Evolutionary conservation across 306 rosid species (phyloP).

Genomic region (Abrus precatorius): DNA sequence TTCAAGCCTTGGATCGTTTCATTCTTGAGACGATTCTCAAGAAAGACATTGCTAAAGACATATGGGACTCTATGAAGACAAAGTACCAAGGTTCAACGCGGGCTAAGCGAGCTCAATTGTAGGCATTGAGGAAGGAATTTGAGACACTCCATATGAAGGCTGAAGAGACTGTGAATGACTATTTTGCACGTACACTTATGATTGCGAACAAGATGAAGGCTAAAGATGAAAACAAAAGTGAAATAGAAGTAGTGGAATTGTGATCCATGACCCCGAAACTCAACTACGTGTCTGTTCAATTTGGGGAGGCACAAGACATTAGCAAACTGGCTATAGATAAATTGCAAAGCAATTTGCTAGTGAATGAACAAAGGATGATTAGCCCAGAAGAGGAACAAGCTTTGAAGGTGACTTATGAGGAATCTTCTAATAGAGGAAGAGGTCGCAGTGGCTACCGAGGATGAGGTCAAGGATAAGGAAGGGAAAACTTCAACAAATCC

Average conservation of each 20-base stretch:
- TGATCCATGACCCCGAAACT: neutral
- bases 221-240: neutral
- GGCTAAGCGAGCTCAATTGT: neutral
- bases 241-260: neutral
- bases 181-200: neutral
- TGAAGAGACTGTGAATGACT: neutral
- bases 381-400: neutral
- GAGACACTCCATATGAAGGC: neutral
- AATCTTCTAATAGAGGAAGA: neutral
- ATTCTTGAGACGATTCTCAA: neutral
- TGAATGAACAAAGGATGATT: neutral
- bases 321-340: neutral
- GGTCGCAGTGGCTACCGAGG: too few species aligned
- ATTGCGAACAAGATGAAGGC: neutral
- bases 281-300: neutral
- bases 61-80: neutral
- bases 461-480: neutral
- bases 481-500: neutral
- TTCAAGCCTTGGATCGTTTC: neutral
- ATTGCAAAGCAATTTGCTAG: neutral
- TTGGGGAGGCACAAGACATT: neutral
- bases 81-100: neutral
- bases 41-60: neutral
- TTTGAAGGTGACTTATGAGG: neutral
- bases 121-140: neutral